phyloP scores from a whole-genome alignment of 257 asterid genomes.

The Fraxinus pennsylvanica region DNA sequence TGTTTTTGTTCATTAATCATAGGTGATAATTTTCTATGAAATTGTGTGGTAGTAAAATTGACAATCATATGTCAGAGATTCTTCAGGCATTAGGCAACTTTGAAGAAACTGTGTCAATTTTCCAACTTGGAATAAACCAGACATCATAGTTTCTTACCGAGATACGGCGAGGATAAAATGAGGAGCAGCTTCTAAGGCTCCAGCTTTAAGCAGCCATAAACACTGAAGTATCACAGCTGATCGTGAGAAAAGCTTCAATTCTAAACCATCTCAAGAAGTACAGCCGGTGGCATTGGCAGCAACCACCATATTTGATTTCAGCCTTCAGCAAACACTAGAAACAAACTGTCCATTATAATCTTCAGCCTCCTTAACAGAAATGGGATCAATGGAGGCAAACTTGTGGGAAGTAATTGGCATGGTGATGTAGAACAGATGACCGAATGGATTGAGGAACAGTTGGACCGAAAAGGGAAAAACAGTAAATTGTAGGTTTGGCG shows the following conservation, averaged over 20 bases:
- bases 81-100: background rate
- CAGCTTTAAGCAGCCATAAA: background rate
- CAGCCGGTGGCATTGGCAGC: conserved; percentile 84
- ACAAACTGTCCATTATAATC: conserved; percentile 80
- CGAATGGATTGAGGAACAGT: no score
- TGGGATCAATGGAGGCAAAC: conserved; percentile 80
- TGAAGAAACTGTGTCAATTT: background rate
- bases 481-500: no score
- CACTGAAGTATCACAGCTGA: conserved; percentile 8
- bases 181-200: no score
- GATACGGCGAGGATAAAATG: no score
- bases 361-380: conserved; percentile 75
- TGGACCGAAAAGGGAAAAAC: no score
- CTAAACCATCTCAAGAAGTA: conserved; percentile 70
- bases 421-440: background rate
- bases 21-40: no score
- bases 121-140: background rate
- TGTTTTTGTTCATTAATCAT: background rate
- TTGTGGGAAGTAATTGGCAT: conserved; percentile 82
- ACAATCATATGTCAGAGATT: background rate
- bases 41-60: no score
- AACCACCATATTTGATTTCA: conserved; percentile 68
- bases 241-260: conserved; percentile 11
- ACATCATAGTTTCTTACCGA: no score
- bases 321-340: conserved; percentile 93